Conservation (phyloP, 371 early-diverging fungal species). For the Mucor mucedo region DNA sequence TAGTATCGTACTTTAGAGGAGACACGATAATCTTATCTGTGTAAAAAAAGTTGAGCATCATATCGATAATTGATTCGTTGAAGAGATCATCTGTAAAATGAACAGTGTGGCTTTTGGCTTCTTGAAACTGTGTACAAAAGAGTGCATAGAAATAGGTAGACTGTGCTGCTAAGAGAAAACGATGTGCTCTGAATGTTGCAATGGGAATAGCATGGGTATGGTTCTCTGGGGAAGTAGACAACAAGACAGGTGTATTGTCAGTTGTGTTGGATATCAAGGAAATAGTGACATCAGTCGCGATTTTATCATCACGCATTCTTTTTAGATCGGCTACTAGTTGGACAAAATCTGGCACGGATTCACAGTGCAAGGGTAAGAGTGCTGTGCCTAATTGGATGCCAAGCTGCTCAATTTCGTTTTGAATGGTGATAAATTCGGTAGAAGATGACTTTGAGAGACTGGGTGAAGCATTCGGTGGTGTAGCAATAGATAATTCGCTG, state of each 20-base stretch:
- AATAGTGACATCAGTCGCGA: slow-evolving; percentile 37
- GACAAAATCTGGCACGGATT: slow-evolving; percentile 20
- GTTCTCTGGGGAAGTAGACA: slow-evolving; percentile 16
- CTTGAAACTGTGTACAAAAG: slow-evolving; percentile 36
- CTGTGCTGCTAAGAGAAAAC: slow-evolving; percentile 47
- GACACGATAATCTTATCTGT: slow-evolving; percentile 21
- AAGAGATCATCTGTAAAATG: slow-evolving; percentile 25
- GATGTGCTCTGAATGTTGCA: slow-evolving; percentile 38
- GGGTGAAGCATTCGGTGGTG: slow-evolving; percentile 3
- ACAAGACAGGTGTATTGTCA: not conserved
- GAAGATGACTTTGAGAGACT: slow-evolving; percentile 1
- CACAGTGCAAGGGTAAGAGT: slow-evolving; percentile 24
- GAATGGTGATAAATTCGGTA: slow-evolving; percentile 1
- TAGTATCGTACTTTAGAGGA: slow-evolving; percentile 9
- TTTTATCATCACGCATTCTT: slow-evolving; percentile 30
- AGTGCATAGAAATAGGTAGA: slow-evolving; percentile 51
- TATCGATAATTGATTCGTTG: slow-evolving; percentile 22
- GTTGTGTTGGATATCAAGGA: slow-evolving; percentile 20
- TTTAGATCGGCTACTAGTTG: slow-evolving; percentile 38
- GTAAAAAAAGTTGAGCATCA: slow-evolving; percentile 20
- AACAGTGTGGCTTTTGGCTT: slow-evolving; percentile 13
- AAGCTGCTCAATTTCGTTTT: slow-evolving; percentile 15
- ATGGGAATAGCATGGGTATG: slow-evolving; percentile 10
- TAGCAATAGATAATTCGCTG: slow-evolving; percentile 10
- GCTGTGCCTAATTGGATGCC: slow-evolving; percentile 21